Base-by-base conservation (phyloP, 768 basidiomycete genomes). In the Leccinum obscurum region DNA sequence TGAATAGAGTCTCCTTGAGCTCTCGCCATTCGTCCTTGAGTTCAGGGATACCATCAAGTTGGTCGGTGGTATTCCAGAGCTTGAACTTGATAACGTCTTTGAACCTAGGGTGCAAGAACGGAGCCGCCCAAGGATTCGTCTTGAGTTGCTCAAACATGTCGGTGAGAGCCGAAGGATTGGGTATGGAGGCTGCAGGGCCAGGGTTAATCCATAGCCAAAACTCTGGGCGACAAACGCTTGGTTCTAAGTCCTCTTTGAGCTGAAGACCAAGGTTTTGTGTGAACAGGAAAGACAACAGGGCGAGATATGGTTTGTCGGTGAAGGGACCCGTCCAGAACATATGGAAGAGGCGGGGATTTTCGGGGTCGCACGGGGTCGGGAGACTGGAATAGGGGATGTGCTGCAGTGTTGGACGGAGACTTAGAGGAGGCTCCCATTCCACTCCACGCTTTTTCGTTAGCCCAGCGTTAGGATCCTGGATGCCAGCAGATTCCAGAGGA, bases 281-380 rank as follows among this genome's bases (percentile, higher is more conserved):
- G 78, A 88, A 98, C 37, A 98, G 83, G 81, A 94, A 99, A 17
- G 95, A 97, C 24, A 96, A 80, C 50, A 98, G 81, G 1, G 96
- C 94, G 60, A 94, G 85, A 80, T 99, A 98, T 3, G 97, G 97
- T 74, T 98, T 98, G 80, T 99, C 97, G 9, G 95, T 97, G 79
- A 99, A 98, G 1, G 93, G 89, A 0, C 97, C 96, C 2, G 95
- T 92, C 96, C 97, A 98, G 80, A 97, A 99, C 88, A 98, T 97
- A 76, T 99, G 97, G 80, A 96, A 98, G 34, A 98, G 76, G 37
- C 91, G 85, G 6, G 94, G 90, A 67, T 89, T 86, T 64, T 92
- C 88, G 0, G 88, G 82, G 68, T 97, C 93, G 75, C 97, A 99
- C 1, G 87, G 80, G 1, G 77, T 72, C 3, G 82, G 72, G 44